A percentile compares a stretch with the other conserved stretches of the same genome.
Evolutionary conservation across 371 early-diverging fungal species (phyloP).

Genomic region (Blakeslea trispora): DNA sequence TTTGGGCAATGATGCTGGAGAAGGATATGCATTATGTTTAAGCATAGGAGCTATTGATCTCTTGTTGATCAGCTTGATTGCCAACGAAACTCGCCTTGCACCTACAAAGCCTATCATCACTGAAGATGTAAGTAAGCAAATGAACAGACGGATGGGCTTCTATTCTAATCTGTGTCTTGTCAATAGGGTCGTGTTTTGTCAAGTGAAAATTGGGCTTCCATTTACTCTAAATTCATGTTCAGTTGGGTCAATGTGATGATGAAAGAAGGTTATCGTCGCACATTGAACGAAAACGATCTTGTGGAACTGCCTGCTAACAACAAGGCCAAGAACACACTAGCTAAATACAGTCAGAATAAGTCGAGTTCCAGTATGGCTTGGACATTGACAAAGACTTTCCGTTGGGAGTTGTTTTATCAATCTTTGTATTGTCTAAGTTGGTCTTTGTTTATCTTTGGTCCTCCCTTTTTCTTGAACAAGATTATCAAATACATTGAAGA

Average conservation of each 20-base stretch:
- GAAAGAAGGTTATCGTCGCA: conserved; percentile 50
- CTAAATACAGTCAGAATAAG: conserved; percentile 15
- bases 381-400: conserved; percentile 41
- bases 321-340: conserved; percentile 36
- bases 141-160: too few species aligned
- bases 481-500: conserved; percentile 60
- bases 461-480: conserved; percentile 59
- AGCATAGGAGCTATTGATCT: conserved; percentile 2
- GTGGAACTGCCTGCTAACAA: conserved; percentile 44
- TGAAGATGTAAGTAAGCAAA: conserved; percentile 36
- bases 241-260: conserved; percentile 58
- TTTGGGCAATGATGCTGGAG: conserved; percentile 1
- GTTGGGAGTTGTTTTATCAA: conserved; percentile 39
- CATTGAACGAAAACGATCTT: conserved; percentile 56
- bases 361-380: conserved; percentile 11
- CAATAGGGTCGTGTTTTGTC: conserved; percentile 43
- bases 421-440: conserved; percentile 50
- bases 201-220: conserved; percentile 54
- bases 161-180: not conserved
- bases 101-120: conserved; percentile 33
- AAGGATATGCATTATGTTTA: not conserved
- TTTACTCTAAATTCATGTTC: conserved; percentile 57
- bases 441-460: conserved; percentile 55
- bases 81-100: conserved; percentile 37
- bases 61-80: conserved; percentile 24